Conservation (phyloP, 345 rosid species). For the Schrenkiella parvula region DNA sequence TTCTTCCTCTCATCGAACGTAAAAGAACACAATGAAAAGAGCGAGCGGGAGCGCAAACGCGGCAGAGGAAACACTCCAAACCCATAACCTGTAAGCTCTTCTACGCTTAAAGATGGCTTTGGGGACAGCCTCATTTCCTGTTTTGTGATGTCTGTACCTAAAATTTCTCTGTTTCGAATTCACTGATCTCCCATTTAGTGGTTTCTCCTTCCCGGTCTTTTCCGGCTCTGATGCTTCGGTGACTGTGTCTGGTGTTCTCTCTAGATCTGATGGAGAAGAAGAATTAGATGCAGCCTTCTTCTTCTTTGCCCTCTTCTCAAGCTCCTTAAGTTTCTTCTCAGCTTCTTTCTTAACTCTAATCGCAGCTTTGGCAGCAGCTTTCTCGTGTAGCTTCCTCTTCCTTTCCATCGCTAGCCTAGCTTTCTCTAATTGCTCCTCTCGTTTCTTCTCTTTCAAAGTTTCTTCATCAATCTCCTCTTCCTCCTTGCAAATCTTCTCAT, state of each 20-base stretch:
- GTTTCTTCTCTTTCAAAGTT: slow-evolving; percentile 73
- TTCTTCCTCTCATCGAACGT: slow-evolving; percentile 15
- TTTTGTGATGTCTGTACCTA: slow-evolving; percentile 39
- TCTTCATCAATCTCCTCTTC: slow-evolving; percentile 49
- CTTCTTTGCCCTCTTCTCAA: slow-evolving; percentile 84
- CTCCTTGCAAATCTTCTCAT: slow-evolving; percentile 33
- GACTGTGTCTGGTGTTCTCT: slow-evolving; percentile 39
- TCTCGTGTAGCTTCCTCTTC: slow-evolving; percentile 87
- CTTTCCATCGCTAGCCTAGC: slow-evolving; percentile 80
- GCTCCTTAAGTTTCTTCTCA: slow-evolving; percentile 81
- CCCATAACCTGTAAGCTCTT: slow-evolving; percentile 61
- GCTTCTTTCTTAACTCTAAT: slow-evolving; percentile 79
- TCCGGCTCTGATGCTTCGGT: slow-evolving; percentile 48
- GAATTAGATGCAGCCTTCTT: slow-evolving; percentile 39
- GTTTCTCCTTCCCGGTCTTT: slow-evolving; percentile 36
- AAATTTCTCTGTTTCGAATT: slow-evolving; percentile 42
- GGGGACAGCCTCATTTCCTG: slow-evolving; percentile 50
- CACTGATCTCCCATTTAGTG: slow-evolving; percentile 13
- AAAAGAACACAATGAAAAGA: slow-evolving; percentile 37
- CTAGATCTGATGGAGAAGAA: slow-evolving; percentile 25
- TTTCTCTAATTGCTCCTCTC: slow-evolving; percentile 77
- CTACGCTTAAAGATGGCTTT: slow-evolving; percentile 65
- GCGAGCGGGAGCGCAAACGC: slow-evolving; percentile 37
- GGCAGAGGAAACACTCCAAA: slow-evolving; percentile 53
- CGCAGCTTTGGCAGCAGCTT: slow-evolving; percentile 80